These are phyloP conservation scores for Jasminum sambac DNA, from an alignment of 257 asterid species.

Conservation along the genomic window DNA sequence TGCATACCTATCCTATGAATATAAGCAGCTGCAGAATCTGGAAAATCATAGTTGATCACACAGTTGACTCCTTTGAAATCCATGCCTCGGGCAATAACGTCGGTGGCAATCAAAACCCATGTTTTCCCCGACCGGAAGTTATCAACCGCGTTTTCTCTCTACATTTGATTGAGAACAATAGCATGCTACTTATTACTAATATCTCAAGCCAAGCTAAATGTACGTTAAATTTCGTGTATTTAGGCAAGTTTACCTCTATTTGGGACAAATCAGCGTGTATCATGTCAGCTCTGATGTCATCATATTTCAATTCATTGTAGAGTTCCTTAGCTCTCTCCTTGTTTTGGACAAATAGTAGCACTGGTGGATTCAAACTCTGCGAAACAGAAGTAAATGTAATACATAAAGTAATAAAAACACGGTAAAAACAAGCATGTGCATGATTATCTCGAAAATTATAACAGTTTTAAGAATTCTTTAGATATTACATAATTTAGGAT, in stretches of 20 bases:
- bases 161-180: slow-evolving; percentile 19
- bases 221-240: not conserved
- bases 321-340: slow-evolving; percentile 85
- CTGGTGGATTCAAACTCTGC: slow-evolving; percentile 86
- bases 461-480: not conserved
- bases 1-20: slow-evolving; percentile 82
- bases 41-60: slow-evolving; percentile 87
- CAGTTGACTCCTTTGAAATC: slow-evolving; percentile 93
- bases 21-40: slow-evolving; percentile 81
- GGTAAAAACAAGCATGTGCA: not conserved
- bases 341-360: slow-evolving; percentile 83
- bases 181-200: not conserved
- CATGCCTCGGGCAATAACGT: slow-evolving; percentile 94
- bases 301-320: slow-evolving; percentile 61
- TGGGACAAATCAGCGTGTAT: slow-evolving; percentile 78
- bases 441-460: not conserved
- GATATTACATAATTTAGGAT: not conserved
- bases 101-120: slow-evolving; percentile 93
- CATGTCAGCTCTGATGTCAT: slow-evolving; percentile 69
- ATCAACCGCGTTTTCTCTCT: slow-evolving; percentile 80
- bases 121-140: slow-evolving; percentile 87
- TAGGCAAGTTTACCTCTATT: slow-evolving; percentile 45
- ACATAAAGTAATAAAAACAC: not conserved
- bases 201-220: not conserved
- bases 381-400: not conserved